Base-by-base conservation (phyloP, 164 flowering plant genomes). In the Vitis rotundifolia region DNA sequence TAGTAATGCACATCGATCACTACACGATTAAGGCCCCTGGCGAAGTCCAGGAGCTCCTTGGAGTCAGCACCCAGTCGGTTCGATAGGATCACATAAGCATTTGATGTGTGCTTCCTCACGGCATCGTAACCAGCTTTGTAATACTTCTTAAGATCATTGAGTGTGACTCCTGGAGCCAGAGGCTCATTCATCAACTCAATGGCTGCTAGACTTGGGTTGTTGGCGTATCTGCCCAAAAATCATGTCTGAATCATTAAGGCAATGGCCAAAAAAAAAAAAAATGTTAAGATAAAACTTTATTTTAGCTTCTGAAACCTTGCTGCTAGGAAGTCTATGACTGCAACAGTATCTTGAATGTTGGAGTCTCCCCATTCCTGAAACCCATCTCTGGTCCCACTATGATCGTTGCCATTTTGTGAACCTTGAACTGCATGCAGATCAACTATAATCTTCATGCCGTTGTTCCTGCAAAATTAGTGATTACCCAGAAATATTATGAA, bases 131-230 rank as follows among this genome's bases (percentile, higher is more conserved):
- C 82, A 1, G 63, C 71, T 65, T 56, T 56, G 49, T 79, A 75
- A 16, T 62, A 79, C 8, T 55, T 69, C 7, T 44, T 70, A 0
- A 75, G 72, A 60, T 0, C 55, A 1, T 72, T 74, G 0, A 70
- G 18, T 29, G 31, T 29, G 10, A 75, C 70, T 3, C 65, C 66
- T 1, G 74, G 74, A 3, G 78, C 81, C 49, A 28, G 16, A 26
- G 82, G 79, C 69, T 79, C 82, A 37, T 75, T 79, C 64, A 79
- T 72, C 64, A 79, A n/a, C 76, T 75, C 82, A 2, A 79, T 59
- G 37, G 79, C 82, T 8, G 50, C 67, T 0, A 79, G 63, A 29
- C 55, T 50, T 15, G 78, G 74, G 16, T 57, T 44, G 1, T 58
- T 67, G n/a, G 68, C 71, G 49, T 72, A 75, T 53, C 79, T 75